phyloP scores from a whole-genome alignment of 2,329 filamentous ascomycete species.

The Neopestalotiopsis clavispora region DNA sequence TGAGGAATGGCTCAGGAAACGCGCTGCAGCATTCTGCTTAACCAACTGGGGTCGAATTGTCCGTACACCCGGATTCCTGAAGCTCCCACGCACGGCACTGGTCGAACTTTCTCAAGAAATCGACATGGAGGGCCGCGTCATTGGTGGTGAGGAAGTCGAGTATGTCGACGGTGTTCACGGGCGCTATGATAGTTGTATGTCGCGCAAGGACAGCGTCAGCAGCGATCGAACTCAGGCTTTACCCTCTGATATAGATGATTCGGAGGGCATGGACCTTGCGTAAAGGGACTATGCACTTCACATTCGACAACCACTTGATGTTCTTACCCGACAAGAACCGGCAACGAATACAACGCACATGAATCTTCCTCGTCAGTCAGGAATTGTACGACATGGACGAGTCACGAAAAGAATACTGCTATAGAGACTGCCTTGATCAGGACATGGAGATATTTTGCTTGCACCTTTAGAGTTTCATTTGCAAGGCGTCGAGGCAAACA shows the following conservation, averaged over 20 bases:
- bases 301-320: neutral
- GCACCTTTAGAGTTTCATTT: neutral
- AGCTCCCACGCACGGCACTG: constrained; percentile 76
- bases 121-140: constrained; percentile 87
- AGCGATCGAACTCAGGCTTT: constrained; percentile 63
- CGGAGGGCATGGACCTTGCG: constrained; percentile 66
- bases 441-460: neutral
- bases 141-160: constrained; percentile 83
- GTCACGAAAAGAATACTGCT: neutral
- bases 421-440: neutral
- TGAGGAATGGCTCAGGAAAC: constrained; percentile 91
- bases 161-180: constrained; percentile 56
- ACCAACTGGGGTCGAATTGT: constrained; percentile 95
- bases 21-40: constrained; percentile 87
- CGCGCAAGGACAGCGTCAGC: constrained; percentile 64
- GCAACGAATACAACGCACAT: neutral
- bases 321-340: neutral
- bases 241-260: constrained; percentile 63
- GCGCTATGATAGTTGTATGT: constrained; percentile 46
- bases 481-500: neutral
- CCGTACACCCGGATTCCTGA: constrained; percentile 84
- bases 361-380: neutral
- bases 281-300: constrained; percentile 20
- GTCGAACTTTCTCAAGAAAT: constrained; percentile 94
- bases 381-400: constrained; percentile 1